Evolutionary conservation across 768 basidiomycete species (phyloP).

Genomic region (Naganishia friedmannii): DNA sequence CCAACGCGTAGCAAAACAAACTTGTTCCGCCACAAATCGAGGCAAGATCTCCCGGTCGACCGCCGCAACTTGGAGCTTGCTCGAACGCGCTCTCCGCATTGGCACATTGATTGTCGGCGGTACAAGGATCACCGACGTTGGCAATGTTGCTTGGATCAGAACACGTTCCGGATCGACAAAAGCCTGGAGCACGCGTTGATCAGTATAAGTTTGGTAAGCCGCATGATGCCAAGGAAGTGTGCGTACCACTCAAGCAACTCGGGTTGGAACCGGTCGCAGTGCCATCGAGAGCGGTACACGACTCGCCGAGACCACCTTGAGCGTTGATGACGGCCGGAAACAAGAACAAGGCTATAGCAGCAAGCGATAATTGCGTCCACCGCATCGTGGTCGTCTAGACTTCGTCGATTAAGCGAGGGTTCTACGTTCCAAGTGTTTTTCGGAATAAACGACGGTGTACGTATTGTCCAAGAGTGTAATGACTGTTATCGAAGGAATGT

Average conservation of each 20-base stretch:
- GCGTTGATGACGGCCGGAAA: too few species aligned
- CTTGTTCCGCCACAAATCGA: not conserved
- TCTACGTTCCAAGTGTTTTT: too few species aligned
- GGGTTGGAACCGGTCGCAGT: not conserved
- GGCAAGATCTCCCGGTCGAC: not conserved
- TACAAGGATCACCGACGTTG: not conserved
- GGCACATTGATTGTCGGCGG: not conserved
- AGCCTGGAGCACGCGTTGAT: not conserved
- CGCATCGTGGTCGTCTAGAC: too few species aligned
- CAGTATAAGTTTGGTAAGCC: too few species aligned
- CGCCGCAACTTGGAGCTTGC: not conserved
- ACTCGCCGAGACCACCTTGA: too few species aligned
- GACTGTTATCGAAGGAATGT: too few species aligned
- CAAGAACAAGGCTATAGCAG: too few species aligned
- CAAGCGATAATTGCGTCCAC: too few species aligned
- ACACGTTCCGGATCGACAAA: not conserved
- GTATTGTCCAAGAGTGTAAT: too few species aligned
- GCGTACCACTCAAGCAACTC: not conserved
- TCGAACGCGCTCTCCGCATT: not conserved
- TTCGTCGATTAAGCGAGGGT: too few species aligned
- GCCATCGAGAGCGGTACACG: not conserved
- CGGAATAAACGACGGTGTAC: too few species aligned
- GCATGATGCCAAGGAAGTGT: too few species aligned
- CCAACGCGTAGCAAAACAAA: not conserved
- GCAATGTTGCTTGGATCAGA: not conserved